phyloP scores from a whole-genome alignment of 2,329 filamentous ascomycete genomes.

The Hypoxylon sp. region DNA sequence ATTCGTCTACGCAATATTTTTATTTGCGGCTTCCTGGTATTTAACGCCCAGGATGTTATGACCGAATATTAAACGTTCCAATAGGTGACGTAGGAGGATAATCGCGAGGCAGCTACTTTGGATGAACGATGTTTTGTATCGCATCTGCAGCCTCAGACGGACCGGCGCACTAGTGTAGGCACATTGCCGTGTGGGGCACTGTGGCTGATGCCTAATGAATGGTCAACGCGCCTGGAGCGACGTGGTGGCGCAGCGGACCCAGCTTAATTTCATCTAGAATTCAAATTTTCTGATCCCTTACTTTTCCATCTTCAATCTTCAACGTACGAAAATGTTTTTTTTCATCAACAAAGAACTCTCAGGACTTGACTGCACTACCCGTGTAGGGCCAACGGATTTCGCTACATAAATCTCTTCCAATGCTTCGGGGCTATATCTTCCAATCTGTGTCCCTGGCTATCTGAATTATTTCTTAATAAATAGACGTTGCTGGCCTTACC shows the following conservation, averaged over 20 bases:
- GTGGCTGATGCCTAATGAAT: constrained; percentile 25
- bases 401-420: not conserved
- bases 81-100: constrained; percentile 9
- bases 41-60: not conserved
- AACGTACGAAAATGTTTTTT: not conserved
- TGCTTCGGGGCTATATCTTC: not conserved
- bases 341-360: not conserved
- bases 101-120: constrained; percentile 13
- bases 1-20: not conserved
- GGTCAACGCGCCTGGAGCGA: not conserved
- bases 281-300: constrained; percentile 13
- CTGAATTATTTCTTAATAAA: not conserved
- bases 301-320: not conserved
- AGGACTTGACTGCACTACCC: not conserved
- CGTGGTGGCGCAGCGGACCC: constrained; percentile 21
- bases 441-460: not conserved
- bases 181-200: constrained; percentile 6
- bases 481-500: not conserved
- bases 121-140: constrained; percentile 36
- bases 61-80: not conserved
- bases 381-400: not conserved
- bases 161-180: constrained; percentile 1
- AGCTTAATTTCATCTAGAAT: constrained; percentile 9
- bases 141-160: constrained; percentile 22
- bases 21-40: not conserved